phyloP scores from a whole-genome alignment of 2,329 filamentous ascomycete species.

The Diaporthe destruens region DNA sequence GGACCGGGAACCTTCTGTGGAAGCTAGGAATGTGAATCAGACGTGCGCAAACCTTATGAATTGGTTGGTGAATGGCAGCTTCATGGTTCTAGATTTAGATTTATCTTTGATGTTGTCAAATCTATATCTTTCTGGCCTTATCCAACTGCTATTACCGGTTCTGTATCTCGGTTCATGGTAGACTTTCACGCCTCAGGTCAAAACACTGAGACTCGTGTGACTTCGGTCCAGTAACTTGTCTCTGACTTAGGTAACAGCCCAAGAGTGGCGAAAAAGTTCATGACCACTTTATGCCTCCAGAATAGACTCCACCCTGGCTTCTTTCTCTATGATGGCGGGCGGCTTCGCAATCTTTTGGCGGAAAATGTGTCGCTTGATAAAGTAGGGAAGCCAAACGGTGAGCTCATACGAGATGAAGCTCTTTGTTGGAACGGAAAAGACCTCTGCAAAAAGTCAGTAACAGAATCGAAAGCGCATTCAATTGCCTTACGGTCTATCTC shows the following conservation, averaged over 20 bases:
- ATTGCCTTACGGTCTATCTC: constrained; percentile 62
- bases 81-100: neutral
- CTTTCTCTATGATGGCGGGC: constrained; percentile 48
- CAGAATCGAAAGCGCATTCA: neutral
- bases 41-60: rapidly evolving
- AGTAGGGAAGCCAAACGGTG: constrained; percentile 52
- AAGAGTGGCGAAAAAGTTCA: neutral
- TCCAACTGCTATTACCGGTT: neutral
- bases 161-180: neutral
- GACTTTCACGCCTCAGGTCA: neutral
- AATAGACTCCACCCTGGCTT: constrained; percentile 3
- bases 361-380: constrained; percentile 54
- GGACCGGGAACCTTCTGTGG: neutral
- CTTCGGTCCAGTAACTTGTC: neutral
- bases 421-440: constrained; percentile 51
- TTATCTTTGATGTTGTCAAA: neutral
- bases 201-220: neutral
- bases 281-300: neutral
- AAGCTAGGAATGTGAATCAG: neutral
- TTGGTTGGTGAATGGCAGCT: neutral
- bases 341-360: constrained; percentile 51
- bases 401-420: constrained; percentile 51
- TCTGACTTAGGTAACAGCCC: neutral
- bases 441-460: constrained; percentile 45
- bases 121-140: neutral